A percentile compares a stretch with the other conserved stretches of the same genome.
Evolutionary conservation across 768 basidiomycete species (phyloP).

Genomic region (Suillus americanus): DNA sequence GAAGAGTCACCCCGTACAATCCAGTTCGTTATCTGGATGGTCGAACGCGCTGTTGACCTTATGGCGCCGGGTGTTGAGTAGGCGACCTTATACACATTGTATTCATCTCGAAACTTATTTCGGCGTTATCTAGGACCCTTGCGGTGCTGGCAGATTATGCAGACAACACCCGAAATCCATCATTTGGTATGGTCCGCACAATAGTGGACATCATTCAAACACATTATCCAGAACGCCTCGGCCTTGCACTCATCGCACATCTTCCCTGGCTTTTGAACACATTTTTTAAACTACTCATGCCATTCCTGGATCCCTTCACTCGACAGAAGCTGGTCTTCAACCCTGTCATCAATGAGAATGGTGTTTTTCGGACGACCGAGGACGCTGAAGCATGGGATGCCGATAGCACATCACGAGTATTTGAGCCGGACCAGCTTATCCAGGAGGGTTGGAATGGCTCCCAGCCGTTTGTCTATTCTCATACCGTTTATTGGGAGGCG

Average conservation of each 20-base stretch:
- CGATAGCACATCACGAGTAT: conserved; percentile 34
- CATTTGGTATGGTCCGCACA: conserved; percentile 35
- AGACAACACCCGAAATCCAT: conserved; percentile 62
- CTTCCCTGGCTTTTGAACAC: conserved; percentile 76
- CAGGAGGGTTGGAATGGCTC: conserved; percentile 68
- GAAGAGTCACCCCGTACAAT: conserved; percentile 66
- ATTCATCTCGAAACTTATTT: background rate
- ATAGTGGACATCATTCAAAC: conserved; percentile 68
- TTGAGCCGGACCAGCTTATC: conserved; percentile 70
- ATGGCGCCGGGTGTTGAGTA: conserved; percentile 85
- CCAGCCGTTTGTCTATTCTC: conserved; percentile 67
- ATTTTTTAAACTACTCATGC: conserved; percentile 76
- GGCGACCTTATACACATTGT: conserved; percentile 20
- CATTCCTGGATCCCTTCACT: conserved; percentile 83
- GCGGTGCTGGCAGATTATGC: conserved; percentile 76
- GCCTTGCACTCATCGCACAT: conserved; percentile 64
- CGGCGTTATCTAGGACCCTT: conserved; percentile 47
- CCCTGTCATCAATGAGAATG: conserved; percentile 37
- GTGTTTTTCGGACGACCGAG: conserved; percentile 26
- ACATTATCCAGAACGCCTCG: conserved; percentile 88
- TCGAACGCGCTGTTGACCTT: conserved; percentile 77
- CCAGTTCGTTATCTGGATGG: conserved; percentile 72
- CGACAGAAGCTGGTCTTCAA: conserved; percentile 76
- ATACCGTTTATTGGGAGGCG: conserved; percentile 72
- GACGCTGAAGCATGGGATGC: conserved; percentile 13